phyloP scores from a whole-genome alignment of 1,139 yeast genomes.

The Wickerhamomyces sp. region DNA sequence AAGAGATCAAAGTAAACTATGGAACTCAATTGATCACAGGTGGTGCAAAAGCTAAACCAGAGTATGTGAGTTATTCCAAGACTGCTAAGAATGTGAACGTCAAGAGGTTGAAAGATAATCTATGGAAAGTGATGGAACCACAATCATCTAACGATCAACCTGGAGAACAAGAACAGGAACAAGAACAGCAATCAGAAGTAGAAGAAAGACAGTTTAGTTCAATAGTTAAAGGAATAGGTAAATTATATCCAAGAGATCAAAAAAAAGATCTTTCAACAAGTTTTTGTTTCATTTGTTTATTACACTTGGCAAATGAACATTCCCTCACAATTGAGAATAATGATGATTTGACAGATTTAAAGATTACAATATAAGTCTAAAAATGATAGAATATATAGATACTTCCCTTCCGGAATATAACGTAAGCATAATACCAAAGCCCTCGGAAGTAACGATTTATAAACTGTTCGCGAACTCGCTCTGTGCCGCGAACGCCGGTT shows the following conservation, averaged over 20 bases:
- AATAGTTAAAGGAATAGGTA: conserved; percentile 45
- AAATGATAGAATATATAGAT: too few species aligned
- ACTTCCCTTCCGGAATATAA: too few species aligned
- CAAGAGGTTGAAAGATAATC: conserved; percentile 67
- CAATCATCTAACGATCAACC: too few species aligned
- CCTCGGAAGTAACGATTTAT: background rate
- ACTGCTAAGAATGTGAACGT: conserved; percentile 86
- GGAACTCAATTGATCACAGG: conserved; percentile 34
- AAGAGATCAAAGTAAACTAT: conserved; percentile 24
- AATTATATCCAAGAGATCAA: conserved; percentile 46
- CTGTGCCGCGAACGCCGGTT: too few species aligned
- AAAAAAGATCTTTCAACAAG: conserved; percentile 75
- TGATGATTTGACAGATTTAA: conserved; percentile 52
- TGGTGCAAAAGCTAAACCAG: conserved; percentile 44
- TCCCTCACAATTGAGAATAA: conserved; percentile 61
- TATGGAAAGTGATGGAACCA: conserved; percentile 67
- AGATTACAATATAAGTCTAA: too few species aligned
- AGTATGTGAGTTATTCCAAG: conserved; percentile 68
- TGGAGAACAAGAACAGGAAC: too few species aligned
- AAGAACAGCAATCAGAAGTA: conserved; percentile 11
- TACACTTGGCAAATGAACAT: conserved; percentile 88
- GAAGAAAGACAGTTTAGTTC: conserved; percentile 34
- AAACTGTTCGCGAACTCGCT: background rate
- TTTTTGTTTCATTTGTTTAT: conserved; percentile 77
- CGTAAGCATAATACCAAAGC: too few species aligned